Base-by-base conservation (phyloP, 2,329 filamentous ascomycete species). In the Sporothrix euskadiensis region DNA sequence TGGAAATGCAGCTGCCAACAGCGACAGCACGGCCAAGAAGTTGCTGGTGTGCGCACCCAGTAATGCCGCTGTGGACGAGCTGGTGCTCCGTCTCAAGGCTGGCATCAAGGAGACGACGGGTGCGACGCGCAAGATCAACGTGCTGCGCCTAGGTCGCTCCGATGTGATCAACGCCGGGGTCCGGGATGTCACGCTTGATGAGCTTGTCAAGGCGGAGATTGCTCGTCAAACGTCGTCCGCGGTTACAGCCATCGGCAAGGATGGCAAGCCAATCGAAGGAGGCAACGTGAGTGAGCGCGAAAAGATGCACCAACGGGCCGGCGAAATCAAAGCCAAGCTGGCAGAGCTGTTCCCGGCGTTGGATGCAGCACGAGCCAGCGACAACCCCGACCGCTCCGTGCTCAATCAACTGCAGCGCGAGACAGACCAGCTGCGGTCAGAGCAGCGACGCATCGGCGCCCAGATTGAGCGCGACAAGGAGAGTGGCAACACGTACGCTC, bases 21-120 rank as follows among this genome's bases (percentile, higher is more conserved):
- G 81, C 80, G 77, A 80, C 79, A 75, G 81, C 0, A 71, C 76
- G 47, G 80, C 88, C 1, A 98, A 97, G 83, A 99, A 98, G 81
- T 86, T 99, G 35, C 87, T 99, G 35, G 93, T 99, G 32, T 99
- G 96, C 79, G 96, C 96, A n/a, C 96, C 96, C 16, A 98, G 94
- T 86, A 99, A 99, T 81, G 96, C 96, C 7, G 96, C 96, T 44
- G 96, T 99, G 6, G 96, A 99, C 80, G 96, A 99, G 81, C 81
- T 99, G 75, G 96, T 99, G 22, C 90, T 98, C 81, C 91, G 96
- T 83, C 88, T 99, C 79, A 98, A 97, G 82, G 85, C 89, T 71
- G 96, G 96, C 4, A 88, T 99, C 71, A 95, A 91, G 79, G 94
- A 93, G 0, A 86, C 88, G 74, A 88, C 87, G 59, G 95, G 96